Base-by-base conservation (phyloP, 1,284 basidiomycete genomes). In the Amylostereum areolatum region DNA sequence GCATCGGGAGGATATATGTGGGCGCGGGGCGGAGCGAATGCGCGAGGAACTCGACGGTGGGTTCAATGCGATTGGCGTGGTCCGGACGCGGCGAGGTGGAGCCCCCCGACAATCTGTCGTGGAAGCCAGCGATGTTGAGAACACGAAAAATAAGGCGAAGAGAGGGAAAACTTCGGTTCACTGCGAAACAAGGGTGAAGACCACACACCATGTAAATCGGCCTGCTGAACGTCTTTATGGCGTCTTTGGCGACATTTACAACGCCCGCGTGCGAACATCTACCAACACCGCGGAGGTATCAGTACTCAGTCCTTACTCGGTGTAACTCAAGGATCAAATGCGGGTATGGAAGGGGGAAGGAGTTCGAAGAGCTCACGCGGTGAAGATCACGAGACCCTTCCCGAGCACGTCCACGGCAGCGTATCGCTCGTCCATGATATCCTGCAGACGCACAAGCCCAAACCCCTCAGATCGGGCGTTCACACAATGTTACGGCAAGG, bases 231-330 rank as follows among this genome's bases (percentile, higher is more conserved):
- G 64, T 77, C 12, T 62, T 61, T 4, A 83, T 68, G 0, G 83
- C 88, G 56, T 87, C 81, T 54, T 75, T 81, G 51, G 89, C 69
- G 34, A 91, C 88, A 56, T 92, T 92, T 49, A 89, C 83, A 51
- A 92, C 89, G 0, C 88, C 89, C 3, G 89, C 87, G 65, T 92
- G 87, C 4, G 86, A 89, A 62, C 87, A 90, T 8, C 85, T 88
- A 55, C 11, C 41, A 34, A n/a, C n/a, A n/a, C n/a, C n/a, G n/a
- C n/a, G n/a, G n/a, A n/a, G n/a, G n/a, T n/a, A n/a, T n/a, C n/a
- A n/a, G n/a, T n/a, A n/a, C n/a, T n/a, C n/a, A n/a, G n/a, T n/a
- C n/a, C n/a, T n/a, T n/a, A n/a, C n/a, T n/a, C n/a, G n/a, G n/a
- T n/a, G n/a, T n/a, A n/a, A n/a, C n/a, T n/a, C n/a, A n/a, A n/a